Percentiles rank a stretch among this genome's conserved stretches.
phyloP scores from a whole-genome alignment of 2,329 filamentous ascomycete species.

The Arthroderma uncinatum region DNA sequence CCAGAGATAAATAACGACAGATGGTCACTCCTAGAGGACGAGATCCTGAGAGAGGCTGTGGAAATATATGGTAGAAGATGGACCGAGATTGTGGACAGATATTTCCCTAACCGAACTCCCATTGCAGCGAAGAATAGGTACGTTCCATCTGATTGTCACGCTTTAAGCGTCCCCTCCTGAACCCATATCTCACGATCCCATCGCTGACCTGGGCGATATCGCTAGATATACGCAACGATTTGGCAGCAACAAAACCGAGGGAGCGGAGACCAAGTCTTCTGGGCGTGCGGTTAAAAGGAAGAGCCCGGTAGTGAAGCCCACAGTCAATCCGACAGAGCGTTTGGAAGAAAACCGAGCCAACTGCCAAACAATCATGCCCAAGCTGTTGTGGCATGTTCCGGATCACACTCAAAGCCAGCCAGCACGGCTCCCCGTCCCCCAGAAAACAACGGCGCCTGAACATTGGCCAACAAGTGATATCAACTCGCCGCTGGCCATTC shows the following conservation, averaged over 20 bases:
- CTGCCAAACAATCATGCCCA: conserved; percentile 6
- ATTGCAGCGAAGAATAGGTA: conserved; percentile 8
- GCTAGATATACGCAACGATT: conserved; percentile 8
- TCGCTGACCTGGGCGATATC: background rate
- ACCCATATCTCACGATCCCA: background rate
- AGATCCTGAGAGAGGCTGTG: conserved; percentile 4
- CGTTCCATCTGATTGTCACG: background rate
- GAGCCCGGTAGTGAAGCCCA: background rate
- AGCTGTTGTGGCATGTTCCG: conserved; percentile 7
- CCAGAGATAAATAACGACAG: conserved; percentile 8
- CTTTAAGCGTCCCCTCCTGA: background rate
- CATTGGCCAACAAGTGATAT: conserved; percentile 1
- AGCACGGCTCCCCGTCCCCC: background rate
- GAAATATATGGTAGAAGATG: conserved; percentile 6
- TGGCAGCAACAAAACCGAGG: background rate
- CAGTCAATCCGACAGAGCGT: background rate
- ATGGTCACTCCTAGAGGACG: conserved; percentile 8
- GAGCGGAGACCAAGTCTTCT: background rate
- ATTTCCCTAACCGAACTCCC: conserved; percentile 6
- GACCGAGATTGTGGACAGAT: conserved; percentile 7
- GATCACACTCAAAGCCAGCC: conserved; percentile 6
- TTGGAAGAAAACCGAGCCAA: background rate
- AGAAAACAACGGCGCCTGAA: background rate
- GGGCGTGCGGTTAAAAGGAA: background rate
- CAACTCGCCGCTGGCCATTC: background rate